These are phyloP conservation scores for Geranium rotundifolium DNA, from an alignment of 345 rosid genomes.

Conservation along the genomic window DNA sequence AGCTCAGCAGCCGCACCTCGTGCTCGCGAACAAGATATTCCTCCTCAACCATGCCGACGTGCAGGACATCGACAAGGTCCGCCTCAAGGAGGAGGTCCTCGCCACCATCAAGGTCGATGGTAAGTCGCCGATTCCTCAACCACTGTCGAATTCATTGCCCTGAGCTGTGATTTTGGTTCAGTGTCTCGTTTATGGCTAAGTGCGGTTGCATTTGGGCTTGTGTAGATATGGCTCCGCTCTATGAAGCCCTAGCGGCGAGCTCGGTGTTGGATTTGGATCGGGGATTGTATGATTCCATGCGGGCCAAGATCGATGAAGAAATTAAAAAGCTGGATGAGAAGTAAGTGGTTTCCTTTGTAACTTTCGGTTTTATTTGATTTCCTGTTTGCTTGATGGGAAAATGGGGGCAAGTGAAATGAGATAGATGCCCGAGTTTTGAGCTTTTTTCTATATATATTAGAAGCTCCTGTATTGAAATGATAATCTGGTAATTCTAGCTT, in stretches of 20 bases:
- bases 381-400: background rate
- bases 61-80: slow-evolving; percentile 85
- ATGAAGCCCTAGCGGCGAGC: slow-evolving; percentile 64
- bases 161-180: too few relatives aligned
- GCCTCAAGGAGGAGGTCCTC: slow-evolving; percentile 74
- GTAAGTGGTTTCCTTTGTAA: slow-evolving; percentile 27
- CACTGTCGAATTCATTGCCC: too few relatives aligned
- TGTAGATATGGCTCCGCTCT: slow-evolving; percentile 77
- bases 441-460: too few relatives aligned
- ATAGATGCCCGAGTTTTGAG: too few relatives aligned
- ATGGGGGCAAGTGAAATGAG: too few relatives aligned
- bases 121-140: slow-evolving; percentile 7
- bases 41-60: slow-evolving; percentile 70
- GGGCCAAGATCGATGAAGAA: slow-evolving; percentile 56
- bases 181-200: too few relatives aligned
- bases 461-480: too few relatives aligned
- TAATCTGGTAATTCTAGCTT: too few relatives aligned
- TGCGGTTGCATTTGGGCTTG: too few relatives aligned
- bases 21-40: slow-evolving; percentile 74
- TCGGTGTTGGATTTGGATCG: slow-evolving; percentile 66
- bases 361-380: background rate
- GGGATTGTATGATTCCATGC: slow-evolving; percentile 57
- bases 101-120: slow-evolving; percentile 60
- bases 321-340: slow-evolving; percentile 82
- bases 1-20: slow-evolving; percentile 74